Conservation (phyloP, 2,329 filamentous ascomycete genomes). For the Fusarium multiceps region DNA sequence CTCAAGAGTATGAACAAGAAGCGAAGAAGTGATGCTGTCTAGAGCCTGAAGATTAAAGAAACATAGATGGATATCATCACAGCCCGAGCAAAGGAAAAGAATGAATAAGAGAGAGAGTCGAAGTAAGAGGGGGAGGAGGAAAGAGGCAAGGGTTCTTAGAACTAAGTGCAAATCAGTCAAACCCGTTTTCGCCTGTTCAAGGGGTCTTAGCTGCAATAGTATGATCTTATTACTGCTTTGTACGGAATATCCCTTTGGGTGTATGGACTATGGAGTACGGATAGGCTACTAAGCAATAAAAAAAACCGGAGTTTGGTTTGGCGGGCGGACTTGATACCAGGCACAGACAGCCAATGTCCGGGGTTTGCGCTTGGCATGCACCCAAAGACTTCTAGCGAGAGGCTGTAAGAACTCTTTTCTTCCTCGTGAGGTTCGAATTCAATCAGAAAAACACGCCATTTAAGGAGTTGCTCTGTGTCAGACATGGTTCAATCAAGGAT, state of each 20-base stretch:
- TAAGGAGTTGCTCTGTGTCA: constrained; percentile 35
- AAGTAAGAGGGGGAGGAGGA: neutral
- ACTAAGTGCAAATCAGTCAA: constrained; percentile 12
- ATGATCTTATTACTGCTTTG: neutral
- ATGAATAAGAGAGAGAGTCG: neutral
- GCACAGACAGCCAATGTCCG: constrained; percentile 36
- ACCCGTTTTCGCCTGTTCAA: constrained; percentile 5
- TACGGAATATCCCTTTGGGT: neutral
- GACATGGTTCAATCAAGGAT: constrained; percentile 16
- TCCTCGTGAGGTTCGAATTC: constrained; percentile 1
- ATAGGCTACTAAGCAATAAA: neutral
- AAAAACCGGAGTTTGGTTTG: constrained; percentile 32
- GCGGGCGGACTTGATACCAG: constrained; percentile 40
- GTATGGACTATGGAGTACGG: neutral
- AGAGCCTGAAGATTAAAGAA: constrained; percentile 38
- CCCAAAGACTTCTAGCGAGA: constrained; percentile 26
- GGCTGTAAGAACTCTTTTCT: constrained; percentile 5
- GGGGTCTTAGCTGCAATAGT: constrained; percentile 18
- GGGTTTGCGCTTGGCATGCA: constrained; percentile 42
- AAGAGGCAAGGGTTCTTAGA: constrained; percentile 22
- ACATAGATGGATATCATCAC: constrained; percentile 26
- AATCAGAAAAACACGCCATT: constrained; percentile 36
- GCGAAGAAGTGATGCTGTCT: constrained; percentile 47
- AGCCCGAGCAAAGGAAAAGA: neutral
- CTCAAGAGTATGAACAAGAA: constrained; percentile 35